phyloP scores from a whole-genome alignment of 2,329 filamentous ascomycete genomes.

The Ustulina deusta region DNA sequence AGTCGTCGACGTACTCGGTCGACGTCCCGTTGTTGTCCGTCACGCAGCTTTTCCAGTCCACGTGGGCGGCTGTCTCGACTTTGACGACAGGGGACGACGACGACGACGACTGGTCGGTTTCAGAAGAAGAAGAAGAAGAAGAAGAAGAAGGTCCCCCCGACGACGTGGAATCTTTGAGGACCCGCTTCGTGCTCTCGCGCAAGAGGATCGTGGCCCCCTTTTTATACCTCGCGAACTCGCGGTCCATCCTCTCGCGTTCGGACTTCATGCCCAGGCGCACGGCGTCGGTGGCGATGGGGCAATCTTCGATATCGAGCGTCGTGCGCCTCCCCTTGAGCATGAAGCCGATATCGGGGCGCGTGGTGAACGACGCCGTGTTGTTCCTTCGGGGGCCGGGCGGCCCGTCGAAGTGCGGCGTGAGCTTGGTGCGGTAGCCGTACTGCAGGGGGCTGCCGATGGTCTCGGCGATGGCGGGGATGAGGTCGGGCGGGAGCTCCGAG shows the following conservation, averaged over 20 bases:
- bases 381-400: conserved; percentile 69
- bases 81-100: conserved; percentile 58
- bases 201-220: conserved; percentile 89
- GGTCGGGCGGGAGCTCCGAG: conserved; percentile 79
- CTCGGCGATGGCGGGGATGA: conserved; percentile 80
- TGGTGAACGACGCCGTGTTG: conserved; percentile 64
- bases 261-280: conserved; percentile 82
- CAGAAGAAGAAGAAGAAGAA: too few relatives aligned
- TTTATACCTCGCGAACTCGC: conserved; percentile 77
- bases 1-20: conserved; percentile 88
- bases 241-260: conserved; percentile 80
- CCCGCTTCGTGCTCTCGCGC: conserved; percentile 83
- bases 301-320: conserved; percentile 96
- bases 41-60: conserved; percentile 88
- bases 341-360: conserved; percentile 87
- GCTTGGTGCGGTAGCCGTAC: conserved; percentile 95
- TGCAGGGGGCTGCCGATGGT: conserved; percentile 92
- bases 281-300: conserved; percentile 90
- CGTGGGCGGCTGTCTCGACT: conserved; percentile 69
- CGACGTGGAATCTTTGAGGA: conserved; percentile 59
- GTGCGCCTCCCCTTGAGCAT: conserved; percentile 83
- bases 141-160: too few relatives aligned
- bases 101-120: conserved; percentile 19
- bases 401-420: conserved; percentile 94
- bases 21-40: conserved; percentile 85